Evolutionary conservation across 2,329 filamentous ascomycete genomes (phyloP).

Genomic region (Aphanocladium album): DNA sequence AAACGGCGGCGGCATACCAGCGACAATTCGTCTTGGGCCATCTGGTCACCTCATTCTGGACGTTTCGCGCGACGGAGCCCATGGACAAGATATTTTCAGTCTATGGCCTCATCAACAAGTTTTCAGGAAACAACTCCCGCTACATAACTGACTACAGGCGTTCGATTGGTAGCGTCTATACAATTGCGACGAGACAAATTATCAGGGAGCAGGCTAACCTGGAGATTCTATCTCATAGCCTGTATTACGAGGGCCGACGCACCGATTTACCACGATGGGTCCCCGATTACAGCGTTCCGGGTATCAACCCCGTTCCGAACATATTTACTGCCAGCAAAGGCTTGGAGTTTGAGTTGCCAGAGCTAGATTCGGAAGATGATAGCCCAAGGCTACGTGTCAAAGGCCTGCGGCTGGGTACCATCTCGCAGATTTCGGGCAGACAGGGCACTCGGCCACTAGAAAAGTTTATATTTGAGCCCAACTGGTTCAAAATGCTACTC

Average conservation of each 20-base stretch:
- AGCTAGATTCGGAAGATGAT: background rate
- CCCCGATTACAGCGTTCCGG: conserved; percentile 20
- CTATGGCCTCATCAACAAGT: conserved; percentile 20
- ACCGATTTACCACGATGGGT: conserved; percentile 21
- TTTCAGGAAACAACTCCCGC: conserved; percentile 13
- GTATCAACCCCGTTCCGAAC: conserved; percentile 18
- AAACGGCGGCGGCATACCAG: conserved; percentile 7
- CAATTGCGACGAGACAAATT: conserved; percentile 18
- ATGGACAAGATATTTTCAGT: conserved; percentile 23
- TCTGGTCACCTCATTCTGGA: conserved; percentile 20
- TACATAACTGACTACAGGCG: conserved; percentile 19
- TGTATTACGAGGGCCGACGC: conserved; percentile 9
- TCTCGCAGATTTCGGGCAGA: conserved; percentile 15
- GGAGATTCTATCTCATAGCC: conserved; percentile 16
- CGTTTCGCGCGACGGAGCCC: conserved; percentile 21
- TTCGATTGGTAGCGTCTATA: conserved; percentile 19
- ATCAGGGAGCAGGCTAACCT: conserved; percentile 17
- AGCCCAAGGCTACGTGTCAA: conserved; percentile 10
- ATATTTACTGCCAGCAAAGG: conserved; percentile 20
- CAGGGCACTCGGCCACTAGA: conserved; percentile 13
- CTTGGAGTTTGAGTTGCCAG: conserved; percentile 10
- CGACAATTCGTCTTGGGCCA: conserved; percentile 16
- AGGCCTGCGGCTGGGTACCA: conserved; percentile 16
- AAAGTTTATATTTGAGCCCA: conserved; percentile 20
- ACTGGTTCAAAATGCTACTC: conserved; percentile 19